Percentiles rank a stretch among this genome's conserved stretches.
phyloP scores from a whole-genome alignment of 225 moss, liverwort and hornwort species.

The Bryum argenteum region DNA sequence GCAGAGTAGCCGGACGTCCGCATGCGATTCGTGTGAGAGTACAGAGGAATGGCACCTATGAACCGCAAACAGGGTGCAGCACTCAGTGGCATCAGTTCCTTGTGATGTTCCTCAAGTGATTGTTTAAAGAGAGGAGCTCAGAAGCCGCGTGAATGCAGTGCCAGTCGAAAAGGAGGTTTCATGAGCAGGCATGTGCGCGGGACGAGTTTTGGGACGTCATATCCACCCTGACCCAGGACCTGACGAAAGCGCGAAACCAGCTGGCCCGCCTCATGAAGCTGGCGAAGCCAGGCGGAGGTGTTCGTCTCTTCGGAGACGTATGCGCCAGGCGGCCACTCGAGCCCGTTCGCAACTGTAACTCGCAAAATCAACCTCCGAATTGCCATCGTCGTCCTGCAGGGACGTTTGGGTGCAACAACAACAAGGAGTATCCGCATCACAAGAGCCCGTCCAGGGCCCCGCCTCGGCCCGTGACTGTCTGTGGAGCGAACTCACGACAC shows the following conservation, averaged over 20 bases:
- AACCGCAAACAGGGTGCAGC: slow-evolving; percentile 18
- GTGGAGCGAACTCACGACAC: slow-evolving; percentile 11
- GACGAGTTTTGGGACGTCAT: slow-evolving; percentile 40
- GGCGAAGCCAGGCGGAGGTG: slow-evolving; percentile 23
- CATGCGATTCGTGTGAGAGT: not conserved
- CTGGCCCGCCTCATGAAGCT: slow-evolving; percentile 39
- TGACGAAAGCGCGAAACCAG: slow-evolving; percentile 47
- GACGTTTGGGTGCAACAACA: slow-evolving; percentile 24
- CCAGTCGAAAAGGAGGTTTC: slow-evolving; percentile 22
- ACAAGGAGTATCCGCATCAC: slow-evolving; percentile 36
- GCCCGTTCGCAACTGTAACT: slow-evolving; percentile 16
- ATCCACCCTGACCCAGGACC: slow-evolving; percentile 42
- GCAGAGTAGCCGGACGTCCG: not conserved
- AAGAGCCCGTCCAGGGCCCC: slow-evolving; percentile 3
- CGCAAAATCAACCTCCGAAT: slow-evolving; percentile 11
- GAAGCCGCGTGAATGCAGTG: slow-evolving; percentile 40
- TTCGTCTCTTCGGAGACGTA: slow-evolving; percentile 18
- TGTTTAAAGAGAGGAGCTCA: no score
- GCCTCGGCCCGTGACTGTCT: slow-evolving; percentile 17
- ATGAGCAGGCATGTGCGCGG: slow-evolving; percentile 21
- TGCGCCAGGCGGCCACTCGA: slow-evolving; percentile 21
- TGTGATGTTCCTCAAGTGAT: not conserved
- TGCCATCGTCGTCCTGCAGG: slow-evolving; percentile 30
- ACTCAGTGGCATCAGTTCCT: not conserved
- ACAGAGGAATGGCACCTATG: slow-evolving; percentile 2